Conservation (phyloP, 768 basidiomycete species). For the Sarcodon aspratus region DNA sequence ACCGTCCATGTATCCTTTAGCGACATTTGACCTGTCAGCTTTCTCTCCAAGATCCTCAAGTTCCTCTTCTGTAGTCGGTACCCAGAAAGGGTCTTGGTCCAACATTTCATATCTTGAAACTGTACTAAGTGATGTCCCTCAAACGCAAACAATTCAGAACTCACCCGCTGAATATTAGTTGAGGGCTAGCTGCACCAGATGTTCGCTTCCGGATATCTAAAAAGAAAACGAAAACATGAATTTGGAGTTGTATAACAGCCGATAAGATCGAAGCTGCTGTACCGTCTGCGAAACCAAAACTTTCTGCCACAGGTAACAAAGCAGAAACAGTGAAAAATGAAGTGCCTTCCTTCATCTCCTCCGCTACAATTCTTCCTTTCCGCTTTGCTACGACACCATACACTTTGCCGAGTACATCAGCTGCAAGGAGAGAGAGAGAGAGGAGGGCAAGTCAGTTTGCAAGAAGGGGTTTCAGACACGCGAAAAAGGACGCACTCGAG, state of each 20-base stretch:
- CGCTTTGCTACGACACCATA: conserved; percentile 91
- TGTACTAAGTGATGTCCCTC: conserved; percentile 9
- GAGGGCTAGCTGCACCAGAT: conserved; percentile 94
- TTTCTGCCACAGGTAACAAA: conserved; percentile 89
- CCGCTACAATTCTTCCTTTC: conserved; percentile 85
- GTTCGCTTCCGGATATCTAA: conserved; percentile 92
- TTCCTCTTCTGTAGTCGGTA: conserved; percentile 93
- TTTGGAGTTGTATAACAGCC: neutral
- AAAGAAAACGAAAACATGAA: conserved; percentile 1
- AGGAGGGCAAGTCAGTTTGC: conserved; percentile 6
- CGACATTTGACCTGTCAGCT: conserved; percentile 87
- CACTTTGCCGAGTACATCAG: conserved; percentile 95
- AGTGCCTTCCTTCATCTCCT: conserved; percentile 98
- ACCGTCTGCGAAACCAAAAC: conserved; percentile 97
- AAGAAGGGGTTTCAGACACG: neutral
- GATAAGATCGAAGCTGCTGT: conserved; percentile 13
- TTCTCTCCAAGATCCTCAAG: conserved; percentile 96
- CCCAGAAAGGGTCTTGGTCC: conserved; percentile 95
- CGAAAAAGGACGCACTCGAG: conserved; percentile 53
- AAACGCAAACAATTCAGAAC: conserved; percentile 12
- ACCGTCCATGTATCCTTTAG: conserved; percentile 83
- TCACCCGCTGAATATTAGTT: conserved; percentile 91
- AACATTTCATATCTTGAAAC: conserved; percentile 74
- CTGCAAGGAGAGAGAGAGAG: conserved; percentile 26
- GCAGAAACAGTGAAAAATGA: conserved; percentile 89